Evolutionary conservation across 2,329 filamentous ascomycete genomes (phyloP), one percentile per base, ranked within the genome.

Genomic region (Cercospora nicotianae): DNA sequence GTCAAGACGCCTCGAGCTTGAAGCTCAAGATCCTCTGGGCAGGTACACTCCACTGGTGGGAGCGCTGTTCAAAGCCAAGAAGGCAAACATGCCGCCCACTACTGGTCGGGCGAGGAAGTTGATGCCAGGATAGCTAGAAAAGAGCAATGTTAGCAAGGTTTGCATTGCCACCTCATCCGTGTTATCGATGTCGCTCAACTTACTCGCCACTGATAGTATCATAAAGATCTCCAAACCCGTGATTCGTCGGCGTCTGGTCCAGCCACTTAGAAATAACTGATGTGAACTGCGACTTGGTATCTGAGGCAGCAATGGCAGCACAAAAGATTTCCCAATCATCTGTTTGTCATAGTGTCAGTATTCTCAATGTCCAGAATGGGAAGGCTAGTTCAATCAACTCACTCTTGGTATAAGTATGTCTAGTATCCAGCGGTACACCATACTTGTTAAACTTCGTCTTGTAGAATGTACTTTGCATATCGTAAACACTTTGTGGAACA

Each of bases 381-480:
- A 20, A 13, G 12, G 20, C 16, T 18, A 39, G 51, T 33, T 55
- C 39, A 23, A 13, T 10, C 30, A 31, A 61, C 67, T 67, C 59
- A 74, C 72, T 68, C 63, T 76, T 76, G 0, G 74, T 76, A n/a
- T 75, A 76, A 3, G 72, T 77, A 69, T 85, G 82, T 2, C 85
- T 76, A 2, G 84, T 85, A 68, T 87, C 85, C 13, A 87, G 79
- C 2, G 84, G 83, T 6, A 87, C 83, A 33, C 85, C 85, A 67
- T 83, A 87, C 3, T 72, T 74, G 36, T 81, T 73, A 31, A 79
- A 79, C 26, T 85, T 78, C 0, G 83, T 85, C 5, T 82, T 83
- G 75, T 87, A 87, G 74, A 86, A 87, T n/a, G 72, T 70, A 61
- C 80, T 83, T 74, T 87, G 85, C 76, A 84, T 83, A 63, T 84